Conservation (phyloP, 2,329 filamentous ascomycete genomes). For the Calonectria hawksworthii region DNA sequence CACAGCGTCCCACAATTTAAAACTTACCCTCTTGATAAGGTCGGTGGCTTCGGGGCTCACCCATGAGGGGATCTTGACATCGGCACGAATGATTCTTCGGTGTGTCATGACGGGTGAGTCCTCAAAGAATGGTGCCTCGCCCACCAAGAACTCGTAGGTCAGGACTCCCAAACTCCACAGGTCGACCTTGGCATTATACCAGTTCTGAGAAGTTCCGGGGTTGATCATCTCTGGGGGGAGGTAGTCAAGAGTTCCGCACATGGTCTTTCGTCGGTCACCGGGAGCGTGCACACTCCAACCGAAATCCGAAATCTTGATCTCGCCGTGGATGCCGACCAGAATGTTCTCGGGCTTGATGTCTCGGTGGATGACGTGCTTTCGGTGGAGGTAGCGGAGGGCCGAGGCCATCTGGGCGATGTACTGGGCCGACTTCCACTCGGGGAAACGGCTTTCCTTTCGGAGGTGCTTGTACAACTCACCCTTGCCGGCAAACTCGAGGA, state of each 20-base stretch:
- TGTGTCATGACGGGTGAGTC: slow-evolving; percentile 97
- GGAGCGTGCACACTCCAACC: slow-evolving; percentile 99
- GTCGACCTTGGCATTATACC: slow-evolving; percentile 95
- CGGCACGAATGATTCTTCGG: slow-evolving; percentile 85
- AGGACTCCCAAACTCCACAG: slow-evolving; percentile 95
- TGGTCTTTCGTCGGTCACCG: slow-evolving; percentile 92
- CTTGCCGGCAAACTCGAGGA: slow-evolving; percentile 87
- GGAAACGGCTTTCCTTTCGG: slow-evolving; percentile 81
- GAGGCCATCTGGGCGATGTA: slow-evolving; percentile 92
- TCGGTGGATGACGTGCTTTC: slow-evolving; percentile 96
- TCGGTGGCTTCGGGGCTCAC: slow-evolving; percentile 92
- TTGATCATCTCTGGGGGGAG: slow-evolving; percentile 98
- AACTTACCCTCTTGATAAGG: slow-evolving; percentile 86
- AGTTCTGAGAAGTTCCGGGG: slow-evolving; percentile 84
- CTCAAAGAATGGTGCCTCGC: slow-evolving; percentile 92
- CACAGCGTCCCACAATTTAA: neutral
- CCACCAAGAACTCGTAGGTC: slow-evolving; percentile 96
- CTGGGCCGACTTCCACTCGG: slow-evolving; percentile 87
- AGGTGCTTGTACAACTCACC: slow-evolving; percentile 92
- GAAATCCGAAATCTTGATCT: slow-evolving; percentile 99
- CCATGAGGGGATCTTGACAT: slow-evolving; percentile 93
- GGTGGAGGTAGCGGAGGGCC: slow-evolving; percentile 90
- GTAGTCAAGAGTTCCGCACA: slow-evolving; percentile 98
- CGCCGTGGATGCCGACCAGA: slow-evolving; percentile 93
- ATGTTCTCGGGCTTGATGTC: slow-evolving; percentile 99